A percentile compares a stretch with the other conserved stretches of the same genome.
Evolutionary conservation across 352 stramenopile species (phyloP).

Genomic region (Phytophthora cajani): DNA sequence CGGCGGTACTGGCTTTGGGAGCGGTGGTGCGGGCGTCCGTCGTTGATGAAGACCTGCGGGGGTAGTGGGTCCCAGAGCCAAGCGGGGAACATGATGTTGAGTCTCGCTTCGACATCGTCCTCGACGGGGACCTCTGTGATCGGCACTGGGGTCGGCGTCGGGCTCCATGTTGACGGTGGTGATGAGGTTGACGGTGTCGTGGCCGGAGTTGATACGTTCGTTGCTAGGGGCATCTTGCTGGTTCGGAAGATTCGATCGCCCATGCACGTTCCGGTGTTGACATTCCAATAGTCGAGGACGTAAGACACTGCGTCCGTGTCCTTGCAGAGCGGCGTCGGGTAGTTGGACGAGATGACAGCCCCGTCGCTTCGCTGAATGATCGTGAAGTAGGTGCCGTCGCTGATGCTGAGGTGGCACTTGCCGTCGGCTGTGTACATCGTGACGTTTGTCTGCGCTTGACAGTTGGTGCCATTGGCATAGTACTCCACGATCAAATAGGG

Average conservation of each 20-base stretch:
- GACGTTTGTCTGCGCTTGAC: background rate
- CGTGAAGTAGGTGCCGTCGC: background rate
- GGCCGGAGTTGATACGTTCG: background rate
- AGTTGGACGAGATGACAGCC: background rate
- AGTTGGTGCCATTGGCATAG: background rate
- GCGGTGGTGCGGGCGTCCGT: constrained; percentile 1
- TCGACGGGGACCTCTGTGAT: constrained; percentile 2
- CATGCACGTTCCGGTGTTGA: constrained; percentile 19
- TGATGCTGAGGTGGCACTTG: constrained; percentile 1
- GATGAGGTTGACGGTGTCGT: background rate
- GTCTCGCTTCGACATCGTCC: background rate
- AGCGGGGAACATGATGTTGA: constrained; percentile 24
- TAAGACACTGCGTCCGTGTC: constrained; percentile 4
- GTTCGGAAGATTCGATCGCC: constrained; percentile 8
- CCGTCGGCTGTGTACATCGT: constrained; percentile 15
- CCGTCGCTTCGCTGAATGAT: background rate
- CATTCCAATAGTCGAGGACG: constrained; percentile 12
- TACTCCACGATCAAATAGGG: constrained; percentile 15
- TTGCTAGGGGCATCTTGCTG: constrained; percentile 6
- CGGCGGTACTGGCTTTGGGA: background rate
- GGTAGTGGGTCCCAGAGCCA: constrained; percentile 18
- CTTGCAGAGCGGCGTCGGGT: constrained; percentile 13
- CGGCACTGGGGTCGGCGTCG: background rate
- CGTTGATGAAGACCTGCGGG: constrained; percentile 14
- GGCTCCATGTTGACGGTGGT: background rate